A percentile compares a stretch with the other conserved stretches of the same genome.
These are phyloP conservation scores for Coniochaeta pulveracea DNA, from an alignment of 2,329 filamentous ascomycete species.

Conservation along the genomic window DNA sequence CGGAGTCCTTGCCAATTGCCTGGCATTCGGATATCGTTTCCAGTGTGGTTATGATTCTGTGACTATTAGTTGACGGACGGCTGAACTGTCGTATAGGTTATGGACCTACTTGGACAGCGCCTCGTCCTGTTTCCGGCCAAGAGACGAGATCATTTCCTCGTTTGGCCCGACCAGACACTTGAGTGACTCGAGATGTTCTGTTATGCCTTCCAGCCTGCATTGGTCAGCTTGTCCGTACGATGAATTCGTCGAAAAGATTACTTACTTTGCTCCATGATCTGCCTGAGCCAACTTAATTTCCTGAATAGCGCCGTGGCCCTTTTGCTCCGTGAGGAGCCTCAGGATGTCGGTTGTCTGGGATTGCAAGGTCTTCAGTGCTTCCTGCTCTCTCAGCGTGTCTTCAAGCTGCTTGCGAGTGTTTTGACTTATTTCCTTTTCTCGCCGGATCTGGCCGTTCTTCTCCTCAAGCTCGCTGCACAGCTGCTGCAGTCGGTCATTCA, in stretches of 20 bases:
- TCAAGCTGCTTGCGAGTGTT: not conserved
- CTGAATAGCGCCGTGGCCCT: not conserved
- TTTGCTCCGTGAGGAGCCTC: not conserved
- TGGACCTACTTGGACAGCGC: conserved; percentile 1
- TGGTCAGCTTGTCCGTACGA: not conserved
- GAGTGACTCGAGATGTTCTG: not conserved
- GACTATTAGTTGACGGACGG: not conserved
- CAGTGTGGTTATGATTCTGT: not conserved
- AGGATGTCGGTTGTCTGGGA: not conserved
- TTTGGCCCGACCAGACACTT: not conserved
- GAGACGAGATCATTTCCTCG: not conserved
- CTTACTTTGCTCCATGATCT: not conserved
- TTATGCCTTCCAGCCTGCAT: not conserved
- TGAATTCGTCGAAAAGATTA: not conserved
- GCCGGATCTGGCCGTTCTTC: not conserved
- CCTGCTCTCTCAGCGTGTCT: not conserved
- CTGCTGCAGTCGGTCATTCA: conserved; percentile 6
- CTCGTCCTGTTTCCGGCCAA: not conserved
- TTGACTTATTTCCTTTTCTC: not conserved
- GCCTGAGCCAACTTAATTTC: not conserved
- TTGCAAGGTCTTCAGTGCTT: not conserved
- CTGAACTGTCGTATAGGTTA: no score
- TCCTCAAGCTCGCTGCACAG: not conserved
- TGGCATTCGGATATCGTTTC: not conserved
- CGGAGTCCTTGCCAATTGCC: not conserved